Percentiles rank a stretch among this genome's conserved stretches.
Conservation (phyloP, 108 stramenopile species). For the Cyclotella kingstonii region DNA sequence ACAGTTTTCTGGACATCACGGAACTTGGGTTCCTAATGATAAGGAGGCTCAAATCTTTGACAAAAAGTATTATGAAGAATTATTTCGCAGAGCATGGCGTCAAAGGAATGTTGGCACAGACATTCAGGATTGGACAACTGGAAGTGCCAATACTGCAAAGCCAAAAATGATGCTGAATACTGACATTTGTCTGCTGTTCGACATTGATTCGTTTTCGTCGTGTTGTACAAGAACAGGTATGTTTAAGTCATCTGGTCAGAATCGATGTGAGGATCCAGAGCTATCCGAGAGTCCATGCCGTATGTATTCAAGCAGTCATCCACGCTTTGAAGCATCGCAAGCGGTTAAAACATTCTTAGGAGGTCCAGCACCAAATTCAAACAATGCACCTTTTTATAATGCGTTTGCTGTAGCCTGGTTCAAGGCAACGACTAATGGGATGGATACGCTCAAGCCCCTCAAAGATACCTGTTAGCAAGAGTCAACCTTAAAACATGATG, state of each 20-base stretch:
- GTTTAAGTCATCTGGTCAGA: slow-evolving; percentile 26
- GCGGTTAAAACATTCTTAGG: slow-evolving; percentile 27
- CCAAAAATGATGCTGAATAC: slow-evolving; percentile 55
- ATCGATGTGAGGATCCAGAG: slow-evolving; percentile 18
- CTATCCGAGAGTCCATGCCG: slow-evolving; percentile 11
- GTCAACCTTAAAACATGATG: no score
- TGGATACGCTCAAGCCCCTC: slow-evolving; percentile 8
- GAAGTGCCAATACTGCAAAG: not conserved
- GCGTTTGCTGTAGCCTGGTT: slow-evolving; percentile 41
- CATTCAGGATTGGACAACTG: slow-evolving; percentile 29
- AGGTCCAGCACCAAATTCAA: slow-evolving; percentile 14
- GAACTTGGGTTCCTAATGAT: slow-evolving; percentile 46
- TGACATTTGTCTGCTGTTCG: slow-evolving; percentile 44
- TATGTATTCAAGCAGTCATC: not conserved
- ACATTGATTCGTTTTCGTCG: slow-evolving; percentile 19
- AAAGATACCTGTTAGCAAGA: slow-evolving; percentile 9
- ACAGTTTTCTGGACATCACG: slow-evolving; percentile 47
- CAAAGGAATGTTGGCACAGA: slow-evolving; percentile 10
- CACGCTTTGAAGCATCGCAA: slow-evolving; percentile 19
- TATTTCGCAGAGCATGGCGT: slow-evolving; percentile 39
- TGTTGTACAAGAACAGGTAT: slow-evolving; percentile 48
- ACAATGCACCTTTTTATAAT: slow-evolving; percentile 36
- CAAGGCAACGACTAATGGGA: slow-evolving; percentile 36
- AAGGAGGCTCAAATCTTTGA: slow-evolving; percentile 36
- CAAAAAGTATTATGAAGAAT: slow-evolving; percentile 34